These are phyloP conservation scores for Fusarium torulosum DNA, from an alignment of 2,329 filamentous ascomycete genomes.

Conservation along the genomic window DNA sequence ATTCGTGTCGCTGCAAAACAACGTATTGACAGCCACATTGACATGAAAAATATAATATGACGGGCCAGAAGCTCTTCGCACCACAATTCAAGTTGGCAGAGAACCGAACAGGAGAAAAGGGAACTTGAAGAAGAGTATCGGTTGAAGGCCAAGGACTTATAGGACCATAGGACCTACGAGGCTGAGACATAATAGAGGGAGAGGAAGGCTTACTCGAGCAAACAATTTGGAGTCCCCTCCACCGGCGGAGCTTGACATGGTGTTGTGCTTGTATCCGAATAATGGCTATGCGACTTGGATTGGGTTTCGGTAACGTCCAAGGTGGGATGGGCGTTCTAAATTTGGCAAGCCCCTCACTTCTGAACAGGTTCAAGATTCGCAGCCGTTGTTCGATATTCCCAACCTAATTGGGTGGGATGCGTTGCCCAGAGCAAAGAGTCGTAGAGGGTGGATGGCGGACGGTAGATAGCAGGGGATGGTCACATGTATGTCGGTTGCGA, in stretches of 20 bases:
- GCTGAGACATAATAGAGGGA: slow-evolving; percentile 35
- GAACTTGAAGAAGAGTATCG: slow-evolving; percentile 19
- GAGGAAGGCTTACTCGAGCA: slow-evolving; percentile 79
- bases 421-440: slow-evolving; percentile 36
- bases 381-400: slow-evolving; percentile 27
- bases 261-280: slow-evolving; percentile 51
- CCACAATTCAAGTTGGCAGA: slow-evolving; percentile 2
- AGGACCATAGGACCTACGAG: slow-evolving; percentile 31
- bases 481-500: slow-evolving; percentile 46
- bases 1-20: slow-evolving; percentile 18
- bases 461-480: slow-evolving; percentile 41
- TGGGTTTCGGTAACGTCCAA: slow-evolving; percentile 36
- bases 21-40: slow-evolving; percentile 23
- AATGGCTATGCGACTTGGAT: slow-evolving; percentile 30
- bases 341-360: slow-evolving; percentile 46
- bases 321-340: slow-evolving; percentile 42
- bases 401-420: slow-evolving; percentile 46
- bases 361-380: slow-evolving; percentile 28
- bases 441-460: slow-evolving; percentile 44
- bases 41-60: slow-evolving; percentile 9
- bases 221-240: slow-evolving; percentile 99
- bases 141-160: slow-evolving; percentile 18
- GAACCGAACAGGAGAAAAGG: slow-evolving; percentile 4
- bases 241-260: slow-evolving; percentile 67
- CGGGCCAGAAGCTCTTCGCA: neutral